These are phyloP conservation scores for Schizothecium vesticola DNA, from an alignment of 495 filamentous ascomycete species.

Conservation along the genomic window DNA sequence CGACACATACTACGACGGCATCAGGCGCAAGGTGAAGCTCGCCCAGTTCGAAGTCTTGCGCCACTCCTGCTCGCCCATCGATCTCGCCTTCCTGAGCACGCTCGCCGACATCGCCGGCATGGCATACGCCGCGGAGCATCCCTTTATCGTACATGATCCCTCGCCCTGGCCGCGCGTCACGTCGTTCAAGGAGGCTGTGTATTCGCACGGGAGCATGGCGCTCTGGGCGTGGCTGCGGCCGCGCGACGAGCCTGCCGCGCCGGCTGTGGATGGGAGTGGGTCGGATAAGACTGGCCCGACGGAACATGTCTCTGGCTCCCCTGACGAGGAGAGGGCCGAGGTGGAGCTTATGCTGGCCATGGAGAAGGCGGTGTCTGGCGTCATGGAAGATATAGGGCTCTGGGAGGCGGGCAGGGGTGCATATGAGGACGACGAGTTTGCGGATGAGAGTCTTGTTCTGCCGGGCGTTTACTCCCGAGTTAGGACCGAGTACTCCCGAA, in stretches of 20 bases:
- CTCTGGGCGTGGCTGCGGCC: conserved; percentile 14
- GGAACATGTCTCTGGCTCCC: neutral
- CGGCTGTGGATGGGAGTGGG: neutral
- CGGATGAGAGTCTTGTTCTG: neutral
- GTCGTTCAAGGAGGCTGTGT: conserved; percentile 17
- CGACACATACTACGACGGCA: neutral
- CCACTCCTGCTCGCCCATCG: conserved; percentile 11
- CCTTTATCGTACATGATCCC: neutral
- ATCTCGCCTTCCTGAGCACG: conserved; percentile 21
- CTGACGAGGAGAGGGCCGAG: neutral
- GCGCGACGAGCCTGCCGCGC: neutral
- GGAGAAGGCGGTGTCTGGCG: neutral
- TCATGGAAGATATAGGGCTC: neutral
- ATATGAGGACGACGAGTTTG: neutral
- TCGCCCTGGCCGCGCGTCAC: conserved; percentile 1
- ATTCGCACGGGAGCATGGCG: conserved; percentile 15
- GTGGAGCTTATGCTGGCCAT: neutral
- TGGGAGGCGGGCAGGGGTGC: neutral
- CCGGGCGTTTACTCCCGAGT: neutral
- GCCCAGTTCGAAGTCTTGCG: conserved; percentile 20
- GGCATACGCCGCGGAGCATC: conserved; percentile 3
- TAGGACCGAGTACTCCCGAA: neutral
- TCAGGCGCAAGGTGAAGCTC: neutral
- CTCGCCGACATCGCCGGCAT: conserved; percentile 8
- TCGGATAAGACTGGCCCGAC: neutral